Conservation (phyloP, 2,329 filamentous ascomycete genomes). For the Neoarthrinium moseri region DNA sequence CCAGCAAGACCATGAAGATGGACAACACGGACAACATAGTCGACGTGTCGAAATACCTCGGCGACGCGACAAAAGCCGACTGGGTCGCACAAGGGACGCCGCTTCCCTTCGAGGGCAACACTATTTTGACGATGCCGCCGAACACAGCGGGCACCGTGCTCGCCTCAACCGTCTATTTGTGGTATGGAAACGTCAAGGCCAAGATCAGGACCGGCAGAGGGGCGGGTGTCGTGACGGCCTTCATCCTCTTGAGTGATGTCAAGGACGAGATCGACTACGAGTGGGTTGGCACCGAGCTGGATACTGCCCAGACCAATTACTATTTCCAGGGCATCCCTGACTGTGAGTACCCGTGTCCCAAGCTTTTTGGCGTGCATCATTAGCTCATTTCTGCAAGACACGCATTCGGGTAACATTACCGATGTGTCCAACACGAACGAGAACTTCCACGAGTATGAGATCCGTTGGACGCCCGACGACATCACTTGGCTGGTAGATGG, state of each 20-base stretch:
- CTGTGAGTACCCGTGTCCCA: conserved; percentile 58
- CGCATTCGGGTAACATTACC: conserved; percentile 71
- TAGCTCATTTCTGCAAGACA: conserved; percentile 50
- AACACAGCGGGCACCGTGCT: conserved; percentile 85
- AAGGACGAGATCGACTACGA: conserved; percentile 99
- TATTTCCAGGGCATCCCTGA: conserved; percentile 93
- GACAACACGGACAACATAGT: conserved; percentile 67
- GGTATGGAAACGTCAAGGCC: conserved; percentile 93
- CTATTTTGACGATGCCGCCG: conserved; percentile 86
- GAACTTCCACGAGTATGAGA: conserved; percentile 85
- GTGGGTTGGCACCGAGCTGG: conserved; percentile 79
- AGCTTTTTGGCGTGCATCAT: conserved; percentile 14
- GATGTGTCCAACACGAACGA: conserved; percentile 65
- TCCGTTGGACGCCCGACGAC: conserved; percentile 85
- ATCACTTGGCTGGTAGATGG: conserved; percentile 90
- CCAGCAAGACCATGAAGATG: conserved; percentile 73
- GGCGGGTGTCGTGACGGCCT: conserved; percentile 89
- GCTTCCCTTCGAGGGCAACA: conserved; percentile 62
- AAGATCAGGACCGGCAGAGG: conserved; percentile 82
- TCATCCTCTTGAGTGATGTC: conserved; percentile 91
- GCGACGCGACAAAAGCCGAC: conserved; percentile 74
- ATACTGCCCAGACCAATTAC: conserved; percentile 86
- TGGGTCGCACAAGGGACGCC: conserved; percentile 87
- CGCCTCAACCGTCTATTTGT: conserved; percentile 82
- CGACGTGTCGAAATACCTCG: conserved; percentile 79